Evolutionary conservation across 2,329 filamentous ascomycete species (phyloP), one percentile per base, ranked within the genome.

Genomic region (Penicillium digitatum): DNA sequence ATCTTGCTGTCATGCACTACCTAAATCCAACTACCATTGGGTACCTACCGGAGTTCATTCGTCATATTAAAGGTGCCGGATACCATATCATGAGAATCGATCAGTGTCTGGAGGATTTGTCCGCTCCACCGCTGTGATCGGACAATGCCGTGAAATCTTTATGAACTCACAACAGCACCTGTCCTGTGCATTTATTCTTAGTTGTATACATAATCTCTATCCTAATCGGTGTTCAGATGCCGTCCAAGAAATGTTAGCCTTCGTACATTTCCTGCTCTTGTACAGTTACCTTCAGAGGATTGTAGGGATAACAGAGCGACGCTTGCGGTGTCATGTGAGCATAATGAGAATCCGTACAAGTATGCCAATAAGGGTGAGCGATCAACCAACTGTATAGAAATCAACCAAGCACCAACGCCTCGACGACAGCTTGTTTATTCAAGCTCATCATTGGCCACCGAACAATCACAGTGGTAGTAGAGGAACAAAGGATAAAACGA

Each of bases 1-100:
- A 80, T 59, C 72, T 89, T 47, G 83, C 86, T 0, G 86, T 89
- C 12, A 82, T 88, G 79, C 86, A 89, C 70, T 89, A 87, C 69
- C 71, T 88, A 34, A 86, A 84, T 67, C 78, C 82, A 40, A 80
- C 77, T 43, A 89, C 86, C 0, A 85, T 88, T 14, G 71, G 74
- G 55, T 87, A 87, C 66, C 76, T 88, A 39, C 74, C 78, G 48
- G 78, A 87, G 70, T 86, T 88, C 63, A 88, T 88, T 67, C 75
- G 75, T 61, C 79, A 85, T 57, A 84, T 85, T 26, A 87, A 86
- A 76, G 76, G 72, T 16, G 83, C 80, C 2, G 85, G 85, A 5
- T 85, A 86, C 76, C 77, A 81, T 68, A 76, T 87, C 38, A 87
- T 87, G 84, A 77, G 84, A 38, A 80, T 87, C 42, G 84, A 87